These are phyloP conservation scores for Termitomyces sp. DNA, from an alignment of 768 basidiomycete genomes.

Conservation along the genomic window DNA sequence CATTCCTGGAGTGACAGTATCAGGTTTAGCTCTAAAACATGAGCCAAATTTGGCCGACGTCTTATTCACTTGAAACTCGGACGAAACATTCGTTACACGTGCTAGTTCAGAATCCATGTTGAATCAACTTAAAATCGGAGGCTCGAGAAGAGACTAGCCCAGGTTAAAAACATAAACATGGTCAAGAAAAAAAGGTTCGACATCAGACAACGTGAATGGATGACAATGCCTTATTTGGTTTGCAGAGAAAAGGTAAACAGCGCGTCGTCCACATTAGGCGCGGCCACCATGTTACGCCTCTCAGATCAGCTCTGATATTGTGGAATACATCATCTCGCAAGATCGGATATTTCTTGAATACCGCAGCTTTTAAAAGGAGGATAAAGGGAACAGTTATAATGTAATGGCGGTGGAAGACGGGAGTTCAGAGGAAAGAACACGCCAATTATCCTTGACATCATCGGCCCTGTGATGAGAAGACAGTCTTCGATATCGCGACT, in stretches of 20 bases:
- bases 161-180: too few relatives aligned
- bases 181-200: too few relatives aligned
- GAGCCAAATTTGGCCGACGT: not conserved
- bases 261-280: not conserved
- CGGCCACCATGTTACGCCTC: too few relatives aligned
- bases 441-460: too few relatives aligned
- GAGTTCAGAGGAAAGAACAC: too few relatives aligned
- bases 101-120: not conserved
- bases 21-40: not conserved
- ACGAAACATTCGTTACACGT: not conserved
- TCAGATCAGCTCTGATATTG: too few relatives aligned
- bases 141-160: not conserved
- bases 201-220: too few relatives aligned
- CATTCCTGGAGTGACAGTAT: not conserved
- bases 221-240: too few relatives aligned
- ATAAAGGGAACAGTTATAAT: not conserved
- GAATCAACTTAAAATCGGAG: not conserved
- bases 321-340: not conserved
- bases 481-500: not conserved
- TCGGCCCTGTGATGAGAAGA: too few relatives aligned
- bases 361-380: not conserved
- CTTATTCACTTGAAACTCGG: not conserved
- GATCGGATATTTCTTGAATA: not conserved
- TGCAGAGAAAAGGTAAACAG: not conserved
- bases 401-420: not conserved